These are phyloP conservation scores for Aspergillus taichungensis DNA, from an alignment of 495 filamentous ascomycete genomes.

Conservation along the genomic window DNA sequence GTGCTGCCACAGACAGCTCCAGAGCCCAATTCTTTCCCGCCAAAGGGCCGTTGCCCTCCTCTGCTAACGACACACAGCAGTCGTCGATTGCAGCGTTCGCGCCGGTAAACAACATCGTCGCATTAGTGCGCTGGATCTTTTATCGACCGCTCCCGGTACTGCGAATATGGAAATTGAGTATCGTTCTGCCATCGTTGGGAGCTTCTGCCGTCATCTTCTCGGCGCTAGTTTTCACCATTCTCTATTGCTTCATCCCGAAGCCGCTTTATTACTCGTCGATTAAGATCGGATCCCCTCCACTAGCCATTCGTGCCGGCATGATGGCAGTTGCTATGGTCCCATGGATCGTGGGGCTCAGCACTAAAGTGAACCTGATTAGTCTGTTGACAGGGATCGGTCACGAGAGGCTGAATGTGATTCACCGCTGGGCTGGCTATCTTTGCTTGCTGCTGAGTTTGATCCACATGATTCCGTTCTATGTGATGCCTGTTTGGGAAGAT, in stretches of 20 bases:
- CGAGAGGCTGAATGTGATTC: slow-evolving; percentile 84
- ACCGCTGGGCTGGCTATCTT: slow-evolving; percentile 87
- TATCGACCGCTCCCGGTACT: slow-evolving; percentile 72
- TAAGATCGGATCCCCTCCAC: slow-evolving; percentile 73
- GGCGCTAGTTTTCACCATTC: slow-evolving; percentile 58
- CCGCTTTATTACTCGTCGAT: slow-evolving; percentile 81
- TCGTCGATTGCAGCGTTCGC: slow-evolving; percentile 60
- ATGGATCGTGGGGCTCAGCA: slow-evolving; percentile 83
- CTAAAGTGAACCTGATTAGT: slow-evolving; percentile 82
- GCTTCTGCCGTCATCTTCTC: slow-evolving; percentile 56
- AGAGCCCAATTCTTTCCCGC: slow-evolving; percentile 66
- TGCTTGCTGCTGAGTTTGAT: slow-evolving; percentile 74
- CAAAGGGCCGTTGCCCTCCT: slow-evolving; percentile 35
- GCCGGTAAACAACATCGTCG: slow-evolving; percentile 64
- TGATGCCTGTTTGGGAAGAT: slow-evolving; percentile 77
- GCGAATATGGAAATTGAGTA: slow-evolving; percentile 48
- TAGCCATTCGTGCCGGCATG: slow-evolving; percentile 90
- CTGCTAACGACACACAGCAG: slow-evolving; percentile 44
- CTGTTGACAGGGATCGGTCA: slow-evolving; percentile 85
- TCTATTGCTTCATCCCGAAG: slow-evolving; percentile 79
- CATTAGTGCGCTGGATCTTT: slow-evolving; percentile 73
- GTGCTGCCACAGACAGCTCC: slow-evolving; percentile 57
- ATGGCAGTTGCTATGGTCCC: slow-evolving; percentile 87
- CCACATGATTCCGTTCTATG: slow-evolving; percentile 82
- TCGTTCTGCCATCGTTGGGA: slow-evolving; percentile 68